Evolutionary conservation across 306 rosid species (phyloP).

Genomic region (Dalbergia oliveri): DNA sequence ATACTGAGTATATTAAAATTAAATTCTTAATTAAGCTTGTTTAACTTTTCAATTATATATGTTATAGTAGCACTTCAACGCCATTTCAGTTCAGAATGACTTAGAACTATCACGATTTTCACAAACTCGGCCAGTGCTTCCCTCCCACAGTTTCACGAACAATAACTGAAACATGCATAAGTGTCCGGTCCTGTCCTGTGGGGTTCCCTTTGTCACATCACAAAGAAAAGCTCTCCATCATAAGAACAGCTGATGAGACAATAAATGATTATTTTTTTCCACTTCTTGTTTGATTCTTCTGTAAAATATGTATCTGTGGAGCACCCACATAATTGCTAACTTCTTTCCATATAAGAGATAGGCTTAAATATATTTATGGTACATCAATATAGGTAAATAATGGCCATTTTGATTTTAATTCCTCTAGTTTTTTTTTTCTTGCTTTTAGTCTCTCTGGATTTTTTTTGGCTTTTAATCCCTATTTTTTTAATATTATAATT

Average conservation of each 20-base stretch:
- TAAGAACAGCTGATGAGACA: conserved; percentile 20
- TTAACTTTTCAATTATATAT: conserved; percentile 15
- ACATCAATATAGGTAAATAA: no score
- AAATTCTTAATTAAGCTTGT: no score
- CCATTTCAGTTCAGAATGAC: conserved; percentile 50
- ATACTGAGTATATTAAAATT: no score
- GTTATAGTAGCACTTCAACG: conserved; percentile 44
- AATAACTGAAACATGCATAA: conserved; percentile 26
- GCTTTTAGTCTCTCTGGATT: no score
- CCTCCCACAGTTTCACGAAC: conserved; percentile 54
- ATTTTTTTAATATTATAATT: no score
- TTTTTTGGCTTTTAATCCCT: no score
- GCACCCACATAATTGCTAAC: conserved; percentile 51
- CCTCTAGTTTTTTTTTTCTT: no score
- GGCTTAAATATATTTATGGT: not conserved
- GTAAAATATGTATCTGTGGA: conserved; percentile 38
- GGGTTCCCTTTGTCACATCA: conserved; percentile 53
- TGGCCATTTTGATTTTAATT: no score
- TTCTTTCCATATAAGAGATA: conserved; percentile 43
- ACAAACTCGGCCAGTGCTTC: conserved; percentile 44
- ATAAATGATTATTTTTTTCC: conserved; percentile 46
- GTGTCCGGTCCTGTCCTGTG: conserved; percentile 38
- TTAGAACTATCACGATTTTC: conserved; percentile 50
- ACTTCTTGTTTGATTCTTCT: conserved; percentile 40
- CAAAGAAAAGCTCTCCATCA: conserved; percentile 44